phyloP scores from a whole-genome alignment of 2,329 filamentous ascomycete genomes.

The Arachnomyces sp. region DNA sequence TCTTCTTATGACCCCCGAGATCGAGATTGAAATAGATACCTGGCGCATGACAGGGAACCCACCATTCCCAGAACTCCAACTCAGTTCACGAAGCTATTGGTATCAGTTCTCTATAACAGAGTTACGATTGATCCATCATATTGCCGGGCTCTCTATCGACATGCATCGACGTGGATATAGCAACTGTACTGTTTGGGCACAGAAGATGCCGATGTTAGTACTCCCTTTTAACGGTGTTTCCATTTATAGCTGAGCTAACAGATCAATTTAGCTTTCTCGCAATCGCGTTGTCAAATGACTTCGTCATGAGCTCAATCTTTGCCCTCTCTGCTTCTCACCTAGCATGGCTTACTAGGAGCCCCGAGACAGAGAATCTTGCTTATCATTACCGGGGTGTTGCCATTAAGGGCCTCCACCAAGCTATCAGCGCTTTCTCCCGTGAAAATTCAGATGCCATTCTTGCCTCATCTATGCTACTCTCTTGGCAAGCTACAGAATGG shows the following conservation, averaged over 20 bases:
- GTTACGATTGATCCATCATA: slow-evolving; percentile 80
- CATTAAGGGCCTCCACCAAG: slow-evolving; percentile 77
- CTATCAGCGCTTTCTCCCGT: slow-evolving; percentile 74
- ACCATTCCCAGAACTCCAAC: slow-evolving; percentile 71
- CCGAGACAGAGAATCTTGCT: slow-evolving; percentile 76
- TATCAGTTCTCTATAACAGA: slow-evolving; percentile 67
- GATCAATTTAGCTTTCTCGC: slow-evolving; percentile 58
- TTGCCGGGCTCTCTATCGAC: slow-evolving; percentile 76
- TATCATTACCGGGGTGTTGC: slow-evolving; percentile 83
- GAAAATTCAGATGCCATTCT: slow-evolving; percentile 86
- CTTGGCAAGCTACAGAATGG: slow-evolving; percentile 96
- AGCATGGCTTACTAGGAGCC: slow-evolving; percentile 78
- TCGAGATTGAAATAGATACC: slow-evolving; percentile 68
- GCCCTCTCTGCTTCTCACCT: slow-evolving; percentile 94
- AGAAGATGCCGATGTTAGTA: slow-evolving; percentile 80
- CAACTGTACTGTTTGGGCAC: slow-evolving; percentile 84
- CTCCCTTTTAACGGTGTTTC: slow-evolving; percentile 13
- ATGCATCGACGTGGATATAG: slow-evolving; percentile 68
- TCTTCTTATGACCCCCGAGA: slow-evolving; percentile 78
- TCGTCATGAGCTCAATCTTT: slow-evolving; percentile 89
- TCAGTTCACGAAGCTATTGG: slow-evolving; percentile 67
- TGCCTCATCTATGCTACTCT: slow-evolving; percentile 81
- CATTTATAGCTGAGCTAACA: slow-evolving; percentile 18
- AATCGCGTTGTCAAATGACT: slow-evolving; percentile 70
- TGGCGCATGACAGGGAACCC: slow-evolving; percentile 81